phyloP scores from a whole-genome alignment of 495 filamentous ascomycete species.

The Podospora pseudocomata region DNA sequence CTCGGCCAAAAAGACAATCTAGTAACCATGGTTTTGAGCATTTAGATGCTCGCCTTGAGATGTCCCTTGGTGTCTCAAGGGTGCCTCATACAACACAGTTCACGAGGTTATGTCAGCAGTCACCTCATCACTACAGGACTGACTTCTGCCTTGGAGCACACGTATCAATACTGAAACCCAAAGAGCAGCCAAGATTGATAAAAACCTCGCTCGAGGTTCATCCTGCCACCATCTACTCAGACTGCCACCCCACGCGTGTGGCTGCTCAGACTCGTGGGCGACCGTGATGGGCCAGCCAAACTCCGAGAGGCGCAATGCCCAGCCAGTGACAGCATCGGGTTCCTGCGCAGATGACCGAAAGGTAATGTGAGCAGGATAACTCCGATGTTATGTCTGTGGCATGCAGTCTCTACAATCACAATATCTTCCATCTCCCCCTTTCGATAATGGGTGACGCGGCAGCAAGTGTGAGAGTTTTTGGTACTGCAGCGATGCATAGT shows the following conservation, averaged over 20 bases:
- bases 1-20: too few relatives aligned
- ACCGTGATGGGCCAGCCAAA: not conserved
- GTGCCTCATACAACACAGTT: too few relatives aligned
- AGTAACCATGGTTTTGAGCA: too few relatives aligned
- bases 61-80: too few relatives aligned
- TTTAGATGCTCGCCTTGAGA: too few relatives aligned
- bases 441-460: not conserved
- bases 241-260: not conserved
- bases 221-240: not conserved
- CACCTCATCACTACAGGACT: not conserved
- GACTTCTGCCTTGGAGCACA: not conserved
- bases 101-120: too few relatives aligned
- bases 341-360: slow-evolving; percentile 32
- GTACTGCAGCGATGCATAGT: not conserved
- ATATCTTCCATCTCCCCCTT: not conserved
- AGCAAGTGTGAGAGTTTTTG: too few relatives aligned
- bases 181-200: not conserved
- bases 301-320: slow-evolving; percentile 7
- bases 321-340: slow-evolving; percentile 30
- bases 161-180: not conserved
- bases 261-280: slow-evolving; percentile 4
- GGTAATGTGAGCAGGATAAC: not conserved
- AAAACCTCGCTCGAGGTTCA: not conserved
- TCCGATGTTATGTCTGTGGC: slow-evolving; percentile 20
- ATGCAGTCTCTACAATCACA: slow-evolving; percentile 14